These are phyloP conservation scores for Tolypocladium endophyticum DNA, from an alignment of 2,329 filamentous ascomycete genomes.

Conservation along the genomic window DNA sequence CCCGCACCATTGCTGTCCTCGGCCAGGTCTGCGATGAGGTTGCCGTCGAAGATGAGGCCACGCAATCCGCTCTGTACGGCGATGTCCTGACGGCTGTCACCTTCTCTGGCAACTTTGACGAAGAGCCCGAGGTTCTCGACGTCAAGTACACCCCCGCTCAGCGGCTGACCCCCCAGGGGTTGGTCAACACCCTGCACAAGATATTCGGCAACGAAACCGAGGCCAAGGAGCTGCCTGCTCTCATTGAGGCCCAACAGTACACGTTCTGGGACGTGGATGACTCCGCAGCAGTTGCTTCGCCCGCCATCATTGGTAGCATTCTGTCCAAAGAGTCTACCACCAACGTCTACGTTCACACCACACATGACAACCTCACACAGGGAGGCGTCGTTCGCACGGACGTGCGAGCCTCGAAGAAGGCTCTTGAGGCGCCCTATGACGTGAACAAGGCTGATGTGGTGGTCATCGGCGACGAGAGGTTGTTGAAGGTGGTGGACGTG, in stretches of 20 bases:
- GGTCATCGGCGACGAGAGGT: slow-evolving; percentile 67
- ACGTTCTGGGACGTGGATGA: slow-evolving; percentile 87
- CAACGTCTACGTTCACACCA: slow-evolving; percentile 52
- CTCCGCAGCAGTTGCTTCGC: slow-evolving; percentile 55
- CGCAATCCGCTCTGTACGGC: slow-evolving; percentile 81
- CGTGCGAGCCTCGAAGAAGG: slow-evolving; percentile 71
- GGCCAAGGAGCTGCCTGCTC: slow-evolving; percentile 26
- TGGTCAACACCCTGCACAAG: slow-evolving; percentile 40
- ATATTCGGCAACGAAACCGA: slow-evolving; percentile 45
- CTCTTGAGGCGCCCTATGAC: slow-evolving; percentile 74
- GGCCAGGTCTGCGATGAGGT: slow-evolving; percentile 73
- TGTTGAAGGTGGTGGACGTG: slow-evolving; percentile 70
- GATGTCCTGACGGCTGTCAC: slow-evolving; percentile 80
- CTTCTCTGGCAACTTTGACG: slow-evolving; percentile 60
- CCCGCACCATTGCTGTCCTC: slow-evolving; percentile 69
- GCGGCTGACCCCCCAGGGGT: slow-evolving; percentile 41
- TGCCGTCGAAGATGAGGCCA: slow-evolving; percentile 61
- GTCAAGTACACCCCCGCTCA: slow-evolving; percentile 77
- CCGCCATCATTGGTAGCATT: slow-evolving; percentile 45
- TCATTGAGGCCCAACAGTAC: slow-evolving; percentile 65
- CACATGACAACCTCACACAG: slow-evolving; percentile 53
- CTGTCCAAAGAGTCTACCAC: slow-evolving; percentile 63
- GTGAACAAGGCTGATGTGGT: slow-evolving; percentile 69
- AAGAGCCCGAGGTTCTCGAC: slow-evolving; percentile 60
- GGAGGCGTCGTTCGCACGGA: slow-evolving; percentile 79